These are phyloP conservation scores for Colletotrichum sp. DNA, from an alignment of 2,329 filamentous ascomycete species.

Conservation along the genomic window DNA sequence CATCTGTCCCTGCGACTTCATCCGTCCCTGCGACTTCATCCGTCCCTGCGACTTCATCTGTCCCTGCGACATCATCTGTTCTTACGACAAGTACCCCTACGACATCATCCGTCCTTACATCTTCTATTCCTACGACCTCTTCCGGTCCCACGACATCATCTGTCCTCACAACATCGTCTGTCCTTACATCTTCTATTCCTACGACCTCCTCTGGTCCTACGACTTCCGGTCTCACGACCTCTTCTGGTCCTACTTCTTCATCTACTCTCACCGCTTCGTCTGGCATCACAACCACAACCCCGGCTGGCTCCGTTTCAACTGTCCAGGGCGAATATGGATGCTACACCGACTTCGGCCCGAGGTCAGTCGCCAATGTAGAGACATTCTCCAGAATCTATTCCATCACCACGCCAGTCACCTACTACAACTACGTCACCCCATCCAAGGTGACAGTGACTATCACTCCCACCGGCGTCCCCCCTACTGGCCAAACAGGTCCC, in stretches of 20 bases:
- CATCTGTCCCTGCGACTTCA: neutral
- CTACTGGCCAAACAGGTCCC: neutral
- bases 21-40: neutral
- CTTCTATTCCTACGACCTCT: neutral
- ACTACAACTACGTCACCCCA: constrained; percentile 1
- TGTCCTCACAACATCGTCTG: neutral
- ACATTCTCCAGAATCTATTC: constrained; percentile 11
- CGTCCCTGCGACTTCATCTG: neutral
- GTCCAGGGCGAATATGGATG: constrained; percentile 8
- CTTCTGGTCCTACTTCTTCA: neutral
- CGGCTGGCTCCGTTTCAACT: neutral
- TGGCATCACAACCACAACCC: neutral
- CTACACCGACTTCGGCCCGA: constrained; percentile 7
- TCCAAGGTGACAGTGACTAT: neutral
- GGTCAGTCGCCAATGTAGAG: neutral
- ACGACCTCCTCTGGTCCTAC: neutral
- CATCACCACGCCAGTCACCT: constrained; percentile 2
- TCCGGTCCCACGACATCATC: neutral
- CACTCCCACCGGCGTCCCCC: neutral
- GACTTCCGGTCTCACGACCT: neutral
- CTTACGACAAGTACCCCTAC: neutral
- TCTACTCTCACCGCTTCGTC: neutral
- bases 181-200: neutral
- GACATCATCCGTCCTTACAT: neutral
- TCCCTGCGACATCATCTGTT: neutral